A percentile compares a stretch with the other conserved stretches of the same genome.
Evolutionary conservation across 177 flowering plant species (phyloP).

Genomic region (Vitis hybrid): DNA sequence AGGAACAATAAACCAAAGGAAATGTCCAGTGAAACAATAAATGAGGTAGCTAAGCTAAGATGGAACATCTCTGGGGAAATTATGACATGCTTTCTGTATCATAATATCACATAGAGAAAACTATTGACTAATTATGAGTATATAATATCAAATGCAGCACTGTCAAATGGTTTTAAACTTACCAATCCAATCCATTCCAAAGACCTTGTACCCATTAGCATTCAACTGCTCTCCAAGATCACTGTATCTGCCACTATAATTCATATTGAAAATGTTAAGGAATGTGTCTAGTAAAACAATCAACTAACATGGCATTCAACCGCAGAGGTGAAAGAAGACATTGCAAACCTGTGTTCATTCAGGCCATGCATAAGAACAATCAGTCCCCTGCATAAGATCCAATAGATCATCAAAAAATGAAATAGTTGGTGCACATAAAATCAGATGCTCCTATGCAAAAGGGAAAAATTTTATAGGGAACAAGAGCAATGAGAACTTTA

Average conservation of each 20-base stretch:
- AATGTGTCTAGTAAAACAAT: constrained; percentile 1
- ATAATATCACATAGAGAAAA: no score
- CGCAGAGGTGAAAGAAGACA: background rate
- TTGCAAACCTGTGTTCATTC: constrained; percentile 83
- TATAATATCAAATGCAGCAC: no score
- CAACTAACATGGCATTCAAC: background rate
- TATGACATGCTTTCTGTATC: no score
- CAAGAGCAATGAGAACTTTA: background rate
- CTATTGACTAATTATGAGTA: no score
- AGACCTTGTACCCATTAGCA: constrained; percentile 77
- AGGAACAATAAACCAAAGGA: no score
- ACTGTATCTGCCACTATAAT: constrained; percentile 70
- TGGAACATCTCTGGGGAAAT: no score
- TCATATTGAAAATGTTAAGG: constrained; percentile 5
- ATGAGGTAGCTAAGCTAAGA: no score
- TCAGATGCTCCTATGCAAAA: no score
- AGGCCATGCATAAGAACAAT: constrained; percentile 83
- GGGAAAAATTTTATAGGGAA: background rate
- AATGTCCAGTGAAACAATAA: no score
- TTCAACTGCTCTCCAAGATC: constrained; percentile 78
- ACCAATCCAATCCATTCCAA: constrained; percentile 97
- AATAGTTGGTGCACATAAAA: no score
- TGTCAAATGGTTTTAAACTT: constrained; percentile 20
- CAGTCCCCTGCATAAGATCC: constrained; percentile 55
- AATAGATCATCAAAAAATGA: no score